A percentile compares a stretch with the other conserved stretches of the same genome.
These are phyloP conservation scores for Schizophyllum commune DNA, from an alignment of 1,284 basidiomycete species.

Conservation along the genomic window DNA sequence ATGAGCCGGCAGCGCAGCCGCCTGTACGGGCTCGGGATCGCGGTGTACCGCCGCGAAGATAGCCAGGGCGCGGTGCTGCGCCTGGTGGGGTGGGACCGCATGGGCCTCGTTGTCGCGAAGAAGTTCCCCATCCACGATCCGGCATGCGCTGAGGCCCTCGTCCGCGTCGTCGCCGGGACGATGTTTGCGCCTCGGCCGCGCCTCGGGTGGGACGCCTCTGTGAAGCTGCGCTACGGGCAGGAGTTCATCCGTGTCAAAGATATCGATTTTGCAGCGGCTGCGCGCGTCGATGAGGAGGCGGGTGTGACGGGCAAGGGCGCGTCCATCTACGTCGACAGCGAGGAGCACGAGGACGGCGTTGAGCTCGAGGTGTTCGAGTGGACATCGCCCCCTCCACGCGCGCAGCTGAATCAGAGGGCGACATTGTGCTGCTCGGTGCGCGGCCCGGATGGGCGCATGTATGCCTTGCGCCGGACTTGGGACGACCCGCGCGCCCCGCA, in stretches of 20 bases:
- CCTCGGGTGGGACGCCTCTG: neutral
- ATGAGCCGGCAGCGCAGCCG: too few relatives aligned
- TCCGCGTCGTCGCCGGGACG: neutral
- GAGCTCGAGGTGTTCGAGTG: neutral
- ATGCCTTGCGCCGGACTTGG: neutral
- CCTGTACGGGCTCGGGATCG: too few relatives aligned
- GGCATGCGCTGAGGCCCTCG: neutral
- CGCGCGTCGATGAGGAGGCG: neutral
- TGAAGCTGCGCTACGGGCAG: neutral
- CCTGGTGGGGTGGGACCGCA: neutral
- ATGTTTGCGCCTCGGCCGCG: neutral
- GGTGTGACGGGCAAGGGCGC: neutral
- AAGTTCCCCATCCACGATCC: neutral
- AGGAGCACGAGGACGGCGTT: neutral
- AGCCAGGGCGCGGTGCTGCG: neutral
- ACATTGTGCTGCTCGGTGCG: neutral
- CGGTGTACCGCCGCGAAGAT: too few relatives aligned
- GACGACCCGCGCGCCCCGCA: neutral
- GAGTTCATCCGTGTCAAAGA: neutral
- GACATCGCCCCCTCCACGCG: neutral
- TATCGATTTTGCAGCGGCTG: neutral
- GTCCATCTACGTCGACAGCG: neutral
- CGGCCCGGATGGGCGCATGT: neutral
- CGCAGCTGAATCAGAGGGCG: neutral
- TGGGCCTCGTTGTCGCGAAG: neutral